phyloP scores from a whole-genome alignment of 108 stramenopile species.

The Skeletonema costatum region DNA sequence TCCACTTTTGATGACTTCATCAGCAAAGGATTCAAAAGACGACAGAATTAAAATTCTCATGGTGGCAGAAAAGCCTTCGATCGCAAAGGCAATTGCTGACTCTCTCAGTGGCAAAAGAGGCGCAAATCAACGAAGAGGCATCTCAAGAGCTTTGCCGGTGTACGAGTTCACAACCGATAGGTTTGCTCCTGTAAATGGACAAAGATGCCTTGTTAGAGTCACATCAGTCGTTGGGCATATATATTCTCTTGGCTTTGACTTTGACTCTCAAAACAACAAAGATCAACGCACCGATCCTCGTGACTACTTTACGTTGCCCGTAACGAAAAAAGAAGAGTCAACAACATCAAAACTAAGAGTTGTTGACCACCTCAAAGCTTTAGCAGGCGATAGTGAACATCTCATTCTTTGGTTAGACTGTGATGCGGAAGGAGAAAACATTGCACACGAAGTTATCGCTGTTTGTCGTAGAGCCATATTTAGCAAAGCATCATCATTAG shows the following conservation, averaged over 20 bases:
- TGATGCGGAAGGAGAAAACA: conserved; percentile 69
- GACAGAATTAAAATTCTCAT: conserved; percentile 19
- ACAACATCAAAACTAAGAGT: conserved; percentile 37
- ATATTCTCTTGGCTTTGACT: conserved; percentile 67
- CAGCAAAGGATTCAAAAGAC: not conserved
- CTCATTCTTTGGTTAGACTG: conserved; percentile 65
- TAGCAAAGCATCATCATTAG: not conserved
- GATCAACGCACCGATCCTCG: conserved; percentile 55
- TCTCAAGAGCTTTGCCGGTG: conserved; percentile 36
- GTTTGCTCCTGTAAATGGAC: conserved; percentile 12
- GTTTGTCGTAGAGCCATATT: conserved; percentile 31
- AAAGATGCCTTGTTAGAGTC: conserved; percentile 34
- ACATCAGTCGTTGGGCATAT: conserved; percentile 77
- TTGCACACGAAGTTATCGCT: conserved; percentile 67
- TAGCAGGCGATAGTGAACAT: conserved; percentile 37
- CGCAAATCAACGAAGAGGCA: conserved; percentile 20
- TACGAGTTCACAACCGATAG: conserved; percentile 27
- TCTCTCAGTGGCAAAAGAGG: conserved; percentile 22
- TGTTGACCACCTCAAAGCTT: conserved; percentile 42
- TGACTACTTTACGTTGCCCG: conserved; percentile 47
- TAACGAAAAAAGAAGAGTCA: conserved; percentile 28
- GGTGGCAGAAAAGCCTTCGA: conserved; percentile 52
- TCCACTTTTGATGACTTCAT: conserved; percentile 12
- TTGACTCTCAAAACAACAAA: conserved; percentile 32
- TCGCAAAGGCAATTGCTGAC: conserved; percentile 38